Percentiles rank a stretch among this genome's conserved stretches.
Evolutionary conservation across 805 yeast species (phyloP).

Genomic region (Kodamaea fukazawae): DNA sequence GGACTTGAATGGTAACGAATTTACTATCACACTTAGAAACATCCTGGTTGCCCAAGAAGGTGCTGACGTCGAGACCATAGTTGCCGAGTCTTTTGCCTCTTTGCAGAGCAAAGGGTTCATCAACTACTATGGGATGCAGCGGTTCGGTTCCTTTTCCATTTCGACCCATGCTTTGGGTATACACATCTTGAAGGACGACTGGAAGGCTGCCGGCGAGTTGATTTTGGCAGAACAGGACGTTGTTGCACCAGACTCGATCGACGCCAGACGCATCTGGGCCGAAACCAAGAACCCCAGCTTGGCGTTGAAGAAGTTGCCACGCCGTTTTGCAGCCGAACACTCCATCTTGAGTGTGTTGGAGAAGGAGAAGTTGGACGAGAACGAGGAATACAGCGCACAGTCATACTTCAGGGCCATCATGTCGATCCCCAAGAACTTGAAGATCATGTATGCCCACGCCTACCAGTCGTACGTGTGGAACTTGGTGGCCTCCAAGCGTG

Average conservation of each 20-base stretch:
- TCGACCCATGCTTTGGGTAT: conserved; percentile 89
- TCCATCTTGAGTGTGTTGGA: conserved; percentile 63
- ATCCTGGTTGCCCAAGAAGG: conserved; percentile 40
- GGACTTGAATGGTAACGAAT: conserved; percentile 85
- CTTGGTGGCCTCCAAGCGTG: conserved; percentile 71
- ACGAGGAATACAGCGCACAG: conserved; percentile 42
- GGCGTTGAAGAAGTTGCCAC: conserved; percentile 79
- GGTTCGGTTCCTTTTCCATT: conserved; percentile 93
- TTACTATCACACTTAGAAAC: conserved; percentile 79
- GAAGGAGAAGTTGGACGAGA: conserved; percentile 45
- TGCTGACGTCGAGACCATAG: conserved; percentile 41
- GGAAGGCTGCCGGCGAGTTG: conserved; percentile 77
- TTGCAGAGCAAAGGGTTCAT: conserved; percentile 73
- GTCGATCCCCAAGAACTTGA: conserved; percentile 86
- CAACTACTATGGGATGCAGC: conserved; percentile 96
- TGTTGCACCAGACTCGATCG: conserved; percentile 77
- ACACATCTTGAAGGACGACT: conserved; percentile 64
- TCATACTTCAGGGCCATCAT: conserved; percentile 78
- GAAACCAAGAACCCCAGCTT: conserved; percentile 61
- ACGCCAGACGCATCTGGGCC: conserved; percentile 81
- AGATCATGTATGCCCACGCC: conserved; percentile 96
- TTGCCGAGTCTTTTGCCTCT: conserved; percentile 54
- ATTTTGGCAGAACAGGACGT: conserved; percentile 82
- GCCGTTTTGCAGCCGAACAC: conserved; percentile 80
- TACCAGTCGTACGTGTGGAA: conserved; percentile 98